Base-by-base conservation (phyloP, 176 grass and related monocot genomes). In the Phoenix dactylifera region DNA sequence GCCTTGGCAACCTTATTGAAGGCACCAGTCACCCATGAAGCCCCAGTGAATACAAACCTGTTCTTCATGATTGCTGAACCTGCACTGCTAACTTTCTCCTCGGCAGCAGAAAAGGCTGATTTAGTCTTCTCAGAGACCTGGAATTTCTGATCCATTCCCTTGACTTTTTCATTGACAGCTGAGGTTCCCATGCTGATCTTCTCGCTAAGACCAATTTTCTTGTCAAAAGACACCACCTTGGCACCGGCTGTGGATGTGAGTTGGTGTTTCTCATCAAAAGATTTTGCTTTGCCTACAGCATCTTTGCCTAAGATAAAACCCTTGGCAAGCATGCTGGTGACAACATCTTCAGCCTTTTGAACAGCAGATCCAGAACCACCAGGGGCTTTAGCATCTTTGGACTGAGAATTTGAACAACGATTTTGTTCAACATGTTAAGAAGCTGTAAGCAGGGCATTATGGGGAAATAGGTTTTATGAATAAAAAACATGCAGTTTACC, bases 311-410 rank as follows among this genome's bases (percentile, higher is more conserved):
- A 68, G 58, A 68, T 60, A 24, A 95, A 89, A 75, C 90, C 90
- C 76, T 85, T 95, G 4, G 90, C 85, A 58, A 89, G 90, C 90
- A 95, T 89, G 20, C 74, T 80, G 55, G 77, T 86, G 12, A 89
- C 82, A 3, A 95, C 86, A 80, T 95, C 90, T 69, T 95, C 90
- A 26, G 90, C 90, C 70, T 95, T 95, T 55, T 95, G 71, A 52
- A 86, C 79, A 51, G 69, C 82, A 18, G 57, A 22, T 62, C 30
- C 17, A 51, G 57, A 52, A 80, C 60, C 52, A 12, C 56, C 73
- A 48, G 74, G 57, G 59, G 66, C 62, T 12, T 22, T 79, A 24
- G 55, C 25, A 19, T 64, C 54, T 24, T 51, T 50, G 24, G 54
- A 10, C 76, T 72, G 44, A 51, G 28, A 58, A 54, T 17, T 4